These are phyloP conservation scores for Reticulascus tulasneorum DNA, from an alignment of 2,329 filamentous ascomycete genomes.

Conservation along the genomic window DNA sequence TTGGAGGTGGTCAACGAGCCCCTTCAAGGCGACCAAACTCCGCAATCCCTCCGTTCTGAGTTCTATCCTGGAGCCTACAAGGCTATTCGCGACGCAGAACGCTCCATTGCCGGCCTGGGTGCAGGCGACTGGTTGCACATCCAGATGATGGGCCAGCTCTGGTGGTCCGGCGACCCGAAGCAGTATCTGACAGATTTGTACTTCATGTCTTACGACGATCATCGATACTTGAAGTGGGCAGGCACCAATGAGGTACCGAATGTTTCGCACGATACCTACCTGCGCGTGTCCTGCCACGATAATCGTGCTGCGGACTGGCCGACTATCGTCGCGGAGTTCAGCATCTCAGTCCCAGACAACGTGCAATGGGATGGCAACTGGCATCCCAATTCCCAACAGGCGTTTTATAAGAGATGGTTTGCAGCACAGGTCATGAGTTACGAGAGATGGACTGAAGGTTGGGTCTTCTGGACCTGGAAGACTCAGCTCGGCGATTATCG, in stretches of 20 bases:
- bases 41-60: slow-evolving; percentile 27
- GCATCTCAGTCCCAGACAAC: slow-evolving; percentile 45
- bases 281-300: slow-evolving; percentile 45
- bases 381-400: slow-evolving; percentile 33
- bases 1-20: slow-evolving; percentile 58
- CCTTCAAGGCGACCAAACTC: slow-evolving; percentile 28
- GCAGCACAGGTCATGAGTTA: slow-evolving; percentile 52
- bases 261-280: slow-evolving; percentile 44
- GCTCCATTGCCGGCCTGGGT: too few species aligned
- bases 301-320: slow-evolving; percentile 39
- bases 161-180: slow-evolving; percentile 54
- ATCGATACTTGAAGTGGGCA: slow-evolving; percentile 56
- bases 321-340: slow-evolving; percentile 57
- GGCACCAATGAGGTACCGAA: slow-evolving; percentile 26
- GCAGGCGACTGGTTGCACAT: slow-evolving; percentile 46
- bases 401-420: slow-evolving; percentile 55
- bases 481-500: slow-evolving; percentile 24
- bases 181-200: slow-evolving; percentile 36
- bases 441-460: slow-evolving; percentile 48
- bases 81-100: slow-evolving; percentile 14
- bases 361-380: slow-evolving; percentile 42
- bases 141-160: slow-evolving; percentile 43
- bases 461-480: slow-evolving; percentile 63
- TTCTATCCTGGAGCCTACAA: slow-evolving; percentile 44
- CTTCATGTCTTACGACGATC: slow-evolving; percentile 52